Evolutionary conservation across 805 yeast genomes (phyloP), one percentile per base, ranked within the genome.

Genomic region (Candida vaughaniae): DNA sequence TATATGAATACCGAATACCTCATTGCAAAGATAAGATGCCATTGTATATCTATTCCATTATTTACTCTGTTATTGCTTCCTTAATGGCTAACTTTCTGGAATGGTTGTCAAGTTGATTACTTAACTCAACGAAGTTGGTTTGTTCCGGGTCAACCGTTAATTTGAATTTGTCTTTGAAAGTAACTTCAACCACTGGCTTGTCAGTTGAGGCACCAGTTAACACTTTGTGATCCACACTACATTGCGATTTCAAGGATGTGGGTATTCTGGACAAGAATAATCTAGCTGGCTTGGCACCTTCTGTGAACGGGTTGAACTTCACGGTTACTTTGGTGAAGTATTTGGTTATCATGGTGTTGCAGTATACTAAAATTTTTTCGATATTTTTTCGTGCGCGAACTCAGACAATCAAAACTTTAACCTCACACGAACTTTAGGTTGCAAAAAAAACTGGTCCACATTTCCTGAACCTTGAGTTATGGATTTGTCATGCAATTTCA

Each of bases 301-400:
- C 61, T 1, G 80, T 77, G 46, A 84, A 73, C 1, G 96, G 96
- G 58, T 85, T 79, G 71, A 90, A 87, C 53, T 72, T 79, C 29
- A 91, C 85, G 29, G 70, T 69, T 6, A 88, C 87, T 46, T 79
- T 78, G 23, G 89, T 71, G 66, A 91, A 87, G 64, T 84, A 90
- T 62, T 87, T 88, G 26, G 97, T 91, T 53, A 90, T 85, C 98
- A 90, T 90, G 12, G 19, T 11, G 32, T 28, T n/a, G n/a, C n/a
- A n/a, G n/a, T n/a, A n/a, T n/a, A n/a, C 29, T 32, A 16, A 18
- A 28, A 6, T 16, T 12, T 20, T 16, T 36, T 12, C 15, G 5
- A 34, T 41, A 38, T 30, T 40, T 40, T 43, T 43, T 35, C 25
- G 25, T 29, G 33, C 35, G 34, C n/a, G n/a, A n/a, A n/a, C n/a